Base-by-base conservation (phyloP, 495 filamentous ascomycete genomes). In the Trypethelium eluteriae region DNA sequence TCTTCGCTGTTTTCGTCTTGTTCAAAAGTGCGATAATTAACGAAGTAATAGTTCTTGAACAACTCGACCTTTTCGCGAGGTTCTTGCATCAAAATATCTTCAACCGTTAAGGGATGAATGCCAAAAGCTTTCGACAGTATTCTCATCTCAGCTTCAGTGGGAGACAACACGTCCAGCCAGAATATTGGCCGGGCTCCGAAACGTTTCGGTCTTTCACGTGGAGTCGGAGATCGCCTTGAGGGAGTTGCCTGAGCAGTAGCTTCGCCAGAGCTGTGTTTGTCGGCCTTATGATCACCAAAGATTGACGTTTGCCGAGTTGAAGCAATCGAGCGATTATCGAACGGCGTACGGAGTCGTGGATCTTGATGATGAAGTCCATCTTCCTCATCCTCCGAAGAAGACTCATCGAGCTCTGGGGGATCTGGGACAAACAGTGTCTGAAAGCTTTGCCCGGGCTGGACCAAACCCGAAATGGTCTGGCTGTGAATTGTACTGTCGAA, bases 61-160 rank as follows among this genome's bases (percentile, higher is more conserved):
- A 98, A 84, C 77, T 98, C 94, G 7, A 98, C 95, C 78, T 98
- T 98, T 72, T 98, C 94, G 10, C 94, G 91, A 57, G 90, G 88
- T 79, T 98, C 94, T 74, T 98, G 90, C 79, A 96, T 87, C 85
- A 96, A 87, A 76, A 98, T 98, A 76, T 98, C 94, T 74, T 98
- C 94, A 32, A 89, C 87, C 0, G 94, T 98, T 62, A 98, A 78
- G 2, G 93, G 92, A 76, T 98, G 94, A 62, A 98, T 96, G 7
- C 90, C 88, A 74, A 98, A 98, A 0, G 93, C 85, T 74, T 96
- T 96, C 46, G 92, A 86, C 32, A 98, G 81, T 39, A 94, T 86
- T 66, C 88, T 88, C 90, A 98, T 96, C 77, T 98, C 94, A 11
- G 86, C 84, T 63, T 96, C 91, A 5, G 93, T 97, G 3, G 94